Conservation (phyloP, 2,329 filamentous ascomycete species). For the Epichloe aotearoae region DNA sequence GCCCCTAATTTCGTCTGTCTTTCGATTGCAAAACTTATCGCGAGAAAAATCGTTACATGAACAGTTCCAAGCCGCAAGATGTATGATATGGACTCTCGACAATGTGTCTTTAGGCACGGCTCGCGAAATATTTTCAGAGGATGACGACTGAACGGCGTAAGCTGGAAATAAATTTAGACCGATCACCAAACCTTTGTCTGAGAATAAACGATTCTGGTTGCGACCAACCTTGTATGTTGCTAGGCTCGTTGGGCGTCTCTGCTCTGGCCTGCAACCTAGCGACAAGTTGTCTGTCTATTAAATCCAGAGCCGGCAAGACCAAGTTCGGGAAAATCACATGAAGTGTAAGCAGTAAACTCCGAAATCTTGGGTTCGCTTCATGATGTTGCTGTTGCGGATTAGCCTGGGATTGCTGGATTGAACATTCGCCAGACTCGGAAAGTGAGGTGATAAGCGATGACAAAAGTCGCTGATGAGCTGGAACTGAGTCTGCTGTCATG, state of each 20-base stretch:
- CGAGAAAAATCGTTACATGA: slow-evolving; percentile 77
- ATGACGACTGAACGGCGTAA: slow-evolving; percentile 54
- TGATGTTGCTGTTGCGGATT: neutral
- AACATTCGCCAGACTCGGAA: neutral
- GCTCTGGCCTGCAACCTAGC: neutral
- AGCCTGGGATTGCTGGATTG: neutral
- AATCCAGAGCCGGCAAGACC: slow-evolving; percentile 72
- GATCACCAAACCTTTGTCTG: neutral
- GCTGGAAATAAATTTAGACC: slow-evolving; percentile 14
- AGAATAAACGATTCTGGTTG: neutral
- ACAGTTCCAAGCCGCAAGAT: slow-evolving; percentile 71
- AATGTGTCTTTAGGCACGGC: slow-evolving; percentile 6
- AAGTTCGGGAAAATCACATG: slow-evolving; percentile 76
- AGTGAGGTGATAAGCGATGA: slow-evolving; percentile 2
- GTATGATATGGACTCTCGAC: slow-evolving; percentile 50
- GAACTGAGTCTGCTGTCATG: neutral
- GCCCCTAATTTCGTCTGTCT: slow-evolving; percentile 11
- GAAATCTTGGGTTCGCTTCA: slow-evolving; percentile 15
- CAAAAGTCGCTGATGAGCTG: neutral
- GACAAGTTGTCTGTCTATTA: slow-evolving; percentile 68
- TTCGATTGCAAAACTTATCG: slow-evolving; percentile 22
- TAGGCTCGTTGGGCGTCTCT: neutral
- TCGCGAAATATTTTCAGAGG: slow-evolving; percentile 17
- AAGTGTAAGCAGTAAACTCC: slow-evolving; percentile 57
- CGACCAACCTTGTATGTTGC: neutral